phyloP scores from a whole-genome alignment of 169 alveolate species.

The Eimeria sp. region DNA sequence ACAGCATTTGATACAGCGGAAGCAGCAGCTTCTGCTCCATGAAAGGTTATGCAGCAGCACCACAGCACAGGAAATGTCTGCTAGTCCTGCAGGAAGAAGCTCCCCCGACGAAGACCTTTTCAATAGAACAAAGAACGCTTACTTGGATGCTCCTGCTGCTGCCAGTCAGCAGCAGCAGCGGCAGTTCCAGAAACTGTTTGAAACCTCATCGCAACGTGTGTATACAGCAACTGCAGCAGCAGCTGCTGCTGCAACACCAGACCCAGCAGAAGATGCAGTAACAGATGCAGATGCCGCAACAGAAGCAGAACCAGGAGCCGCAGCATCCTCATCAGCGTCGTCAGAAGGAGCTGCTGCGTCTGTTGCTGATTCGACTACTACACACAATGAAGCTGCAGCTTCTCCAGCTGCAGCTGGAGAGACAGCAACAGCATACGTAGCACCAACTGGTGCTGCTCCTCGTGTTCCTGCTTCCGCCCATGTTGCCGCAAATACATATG shows the following conservation, averaged over 20 bases:
- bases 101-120: not conserved
- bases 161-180: constrained; percentile 41
- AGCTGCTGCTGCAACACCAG: constrained; percentile 29
- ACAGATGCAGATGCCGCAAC: not conserved
- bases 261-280: not conserved
- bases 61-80: not conserved
- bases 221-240: constrained; percentile 7
- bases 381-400: not conserved
- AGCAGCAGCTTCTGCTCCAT: constrained; percentile 32
- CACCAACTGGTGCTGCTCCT: not conserved
- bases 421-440: not conserved
- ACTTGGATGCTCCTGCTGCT: not conserved
- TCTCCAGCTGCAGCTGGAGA: not conserved
- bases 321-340: not conserved
- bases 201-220: not conserved
- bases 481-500: not conserved
- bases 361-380: not conserved
- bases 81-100: not conserved
- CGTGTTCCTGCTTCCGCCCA: not conserved
- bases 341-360: not conserved
- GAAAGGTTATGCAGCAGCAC: not conserved
- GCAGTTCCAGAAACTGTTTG: not conserved
- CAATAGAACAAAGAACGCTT: not conserved
- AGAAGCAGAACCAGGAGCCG: not conserved
- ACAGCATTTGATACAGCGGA: constrained; percentile 51